Conservation (phyloP, 495 filamentous ascomycete species). For the Lophiostoma macrostomum region DNA sequence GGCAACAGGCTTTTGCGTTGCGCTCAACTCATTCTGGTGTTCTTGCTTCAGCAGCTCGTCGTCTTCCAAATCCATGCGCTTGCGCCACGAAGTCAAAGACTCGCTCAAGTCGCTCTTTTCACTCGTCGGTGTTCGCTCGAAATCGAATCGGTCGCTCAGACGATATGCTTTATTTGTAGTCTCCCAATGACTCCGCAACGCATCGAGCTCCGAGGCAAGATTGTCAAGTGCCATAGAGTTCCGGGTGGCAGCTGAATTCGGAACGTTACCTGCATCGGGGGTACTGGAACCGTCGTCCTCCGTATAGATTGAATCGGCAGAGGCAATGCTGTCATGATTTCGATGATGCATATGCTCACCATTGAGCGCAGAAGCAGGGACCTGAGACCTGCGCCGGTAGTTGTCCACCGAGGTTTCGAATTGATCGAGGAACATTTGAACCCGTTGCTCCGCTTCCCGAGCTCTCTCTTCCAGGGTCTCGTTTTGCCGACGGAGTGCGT, state of each 20-base stretch:
- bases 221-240: slow-evolving; percentile 86
- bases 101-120: slow-evolving; percentile 34
- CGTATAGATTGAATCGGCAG: slow-evolving; percentile 31
- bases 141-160: slow-evolving; percentile 79
- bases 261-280: slow-evolving; percentile 14
- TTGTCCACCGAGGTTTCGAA: slow-evolving; percentile 91
- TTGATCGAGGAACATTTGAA: slow-evolving; percentile 87
- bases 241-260: slow-evolving; percentile 51
- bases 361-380: slow-evolving; percentile 42
- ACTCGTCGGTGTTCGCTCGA: slow-evolving; percentile 61
- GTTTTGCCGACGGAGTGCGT: slow-evolving; percentile 80
- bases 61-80: slow-evolving; percentile 35
- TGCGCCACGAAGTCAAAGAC: slow-evolving; percentile 34
- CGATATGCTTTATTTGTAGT: slow-evolving; percentile 92
- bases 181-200: slow-evolving; percentile 88
- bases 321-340: slow-evolving; percentile 31
- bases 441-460: slow-evolving; percentile 86
- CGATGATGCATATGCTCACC: slow-evolving; percentile 34
- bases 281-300: slow-evolving; percentile 28
- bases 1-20: neutral
- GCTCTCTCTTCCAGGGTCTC: slow-evolving; percentile 72
- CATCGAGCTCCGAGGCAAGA: slow-evolving; percentile 86
- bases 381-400: slow-evolving; percentile 77
- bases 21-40: neutral
- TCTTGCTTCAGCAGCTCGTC: slow-evolving; percentile 17